Evolutionary conservation across 345 rosid species (phyloP).

Genomic region (Chamaenerion angustifolium): DNA sequence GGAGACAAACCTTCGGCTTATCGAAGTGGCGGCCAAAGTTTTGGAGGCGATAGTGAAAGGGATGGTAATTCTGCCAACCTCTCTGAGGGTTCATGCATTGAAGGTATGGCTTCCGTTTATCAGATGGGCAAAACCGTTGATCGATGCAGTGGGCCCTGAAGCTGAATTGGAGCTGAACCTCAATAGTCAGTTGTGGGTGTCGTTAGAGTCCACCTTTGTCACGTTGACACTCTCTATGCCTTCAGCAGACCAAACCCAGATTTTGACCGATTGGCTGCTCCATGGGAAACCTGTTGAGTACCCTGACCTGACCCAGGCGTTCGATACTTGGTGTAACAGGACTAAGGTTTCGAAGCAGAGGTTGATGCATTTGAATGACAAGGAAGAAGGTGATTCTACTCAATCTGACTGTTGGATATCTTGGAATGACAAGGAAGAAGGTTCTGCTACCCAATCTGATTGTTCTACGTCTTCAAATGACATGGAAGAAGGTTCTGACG

Average conservation of each 20-base stretch:
- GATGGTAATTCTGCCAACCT: constrained; percentile 51
- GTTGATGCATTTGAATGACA: too few species aligned
- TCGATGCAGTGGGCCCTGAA: constrained; percentile 31
- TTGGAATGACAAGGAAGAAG: too few species aligned
- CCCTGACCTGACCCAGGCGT: constrained; percentile 86
- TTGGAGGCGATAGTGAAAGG: constrained; percentile 69
- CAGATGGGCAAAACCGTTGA: constrained; percentile 44
- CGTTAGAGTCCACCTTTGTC: constrained; percentile 64
- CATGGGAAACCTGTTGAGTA: constrained; percentile 31
- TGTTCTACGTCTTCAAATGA: too few species aligned
- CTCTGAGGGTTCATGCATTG: constrained; percentile 47
- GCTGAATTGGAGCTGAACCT: constrained; percentile 22
- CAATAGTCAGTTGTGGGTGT: constrained; percentile 73
- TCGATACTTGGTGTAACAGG: constrained; percentile 82
- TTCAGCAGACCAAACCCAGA: constrained; percentile 67
- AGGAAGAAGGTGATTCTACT: too few species aligned
- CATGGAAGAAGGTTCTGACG: too few species aligned
- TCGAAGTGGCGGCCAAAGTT: constrained; percentile 63
- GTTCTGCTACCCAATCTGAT: too few species aligned
- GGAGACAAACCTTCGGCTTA: constrained; percentile 30
- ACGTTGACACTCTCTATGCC: constrained; percentile 62
- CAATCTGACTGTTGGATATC: too few species aligned
- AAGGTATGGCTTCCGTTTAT: constrained; percentile 88
- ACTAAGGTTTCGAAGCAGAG: too few species aligned
- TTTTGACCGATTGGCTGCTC: constrained; percentile 82